phyloP scores from a whole-genome alignment of 2,329 filamentous ascomycete genomes.

The Zymoseptoria brevis region DNA sequence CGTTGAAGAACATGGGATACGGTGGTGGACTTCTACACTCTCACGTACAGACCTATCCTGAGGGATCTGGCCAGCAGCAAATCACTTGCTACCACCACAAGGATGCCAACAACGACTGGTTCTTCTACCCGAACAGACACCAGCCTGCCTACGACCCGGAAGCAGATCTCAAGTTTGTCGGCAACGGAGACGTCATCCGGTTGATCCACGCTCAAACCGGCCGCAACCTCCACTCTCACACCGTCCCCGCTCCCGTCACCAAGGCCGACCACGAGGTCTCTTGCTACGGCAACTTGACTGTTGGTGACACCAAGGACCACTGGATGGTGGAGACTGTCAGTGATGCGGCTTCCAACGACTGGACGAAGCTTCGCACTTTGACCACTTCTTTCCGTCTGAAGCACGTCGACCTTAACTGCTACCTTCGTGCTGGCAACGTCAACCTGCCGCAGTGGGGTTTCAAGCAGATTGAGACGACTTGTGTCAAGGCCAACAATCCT shows the following conservation, averaged over 20 bases:
- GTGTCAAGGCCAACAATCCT: constrained; percentile 85
- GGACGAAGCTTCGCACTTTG: constrained; percentile 77
- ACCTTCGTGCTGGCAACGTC: constrained; percentile 87
- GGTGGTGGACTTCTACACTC: constrained; percentile 93
- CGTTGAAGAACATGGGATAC: constrained; percentile 99
- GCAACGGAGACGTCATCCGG: constrained; percentile 69
- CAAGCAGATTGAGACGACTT: constrained; percentile 98
- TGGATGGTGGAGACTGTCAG: constrained; percentile 89
- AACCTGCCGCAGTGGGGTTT: constrained; percentile 99
- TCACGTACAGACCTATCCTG: constrained; percentile 91
- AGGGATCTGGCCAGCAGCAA: constrained; percentile 89
- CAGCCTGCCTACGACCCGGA: constrained; percentile 66
- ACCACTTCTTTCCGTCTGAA: constrained; percentile 87
- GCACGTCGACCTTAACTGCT: constrained; percentile 77
- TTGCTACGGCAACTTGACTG: constrained; percentile 86
- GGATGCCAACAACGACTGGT: constrained; percentile 99
- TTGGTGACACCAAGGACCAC: constrained; percentile 96
- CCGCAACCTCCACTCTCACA: constrained; percentile 92
- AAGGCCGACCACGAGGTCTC: constrained; percentile 92
- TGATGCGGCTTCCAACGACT: constrained; percentile 80
- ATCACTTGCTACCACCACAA: constrained; percentile 99
- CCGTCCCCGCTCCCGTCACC: constrained; percentile 77
- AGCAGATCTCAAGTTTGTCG: constrained; percentile 63
- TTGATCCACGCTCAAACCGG: constrained; percentile 92
- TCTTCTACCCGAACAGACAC: constrained; percentile 87